These are phyloP conservation scores for Plasmodium malariae DNA, from an alignment of 169 alveolate species.

Conservation along the genomic window DNA sequence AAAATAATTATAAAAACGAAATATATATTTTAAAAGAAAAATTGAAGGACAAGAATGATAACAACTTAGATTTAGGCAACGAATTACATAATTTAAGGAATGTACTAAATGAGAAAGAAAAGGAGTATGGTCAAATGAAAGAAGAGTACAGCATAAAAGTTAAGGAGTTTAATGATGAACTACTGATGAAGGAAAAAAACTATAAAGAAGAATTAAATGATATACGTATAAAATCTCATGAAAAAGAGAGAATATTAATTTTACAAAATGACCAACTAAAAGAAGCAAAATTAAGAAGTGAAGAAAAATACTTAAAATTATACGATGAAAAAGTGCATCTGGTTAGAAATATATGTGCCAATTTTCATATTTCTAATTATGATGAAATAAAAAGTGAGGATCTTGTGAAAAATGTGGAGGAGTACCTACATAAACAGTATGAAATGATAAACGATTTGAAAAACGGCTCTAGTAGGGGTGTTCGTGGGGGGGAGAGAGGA, in stretches of 20 bases:
- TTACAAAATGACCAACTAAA: conserved; percentile 32
- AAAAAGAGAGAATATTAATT: conserved; percentile 20
- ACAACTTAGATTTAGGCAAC: neutral
- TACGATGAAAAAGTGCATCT: conserved; percentile 14
- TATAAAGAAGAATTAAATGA: conserved; percentile 43
- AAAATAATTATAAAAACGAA: conserved; percentile 44
- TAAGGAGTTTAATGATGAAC: conserved; percentile 7
- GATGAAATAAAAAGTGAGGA: conserved; percentile 26
- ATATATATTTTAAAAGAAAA: conserved; percentile 17
- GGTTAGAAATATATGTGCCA: conserved; percentile 21
- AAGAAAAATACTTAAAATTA: conserved; percentile 31
- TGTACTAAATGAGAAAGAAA: conserved; percentile 10
- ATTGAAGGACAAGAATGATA: conserved; percentile 15
- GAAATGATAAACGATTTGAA: neutral
- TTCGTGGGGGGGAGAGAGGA: neutral
- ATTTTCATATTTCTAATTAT: conserved; percentile 4
- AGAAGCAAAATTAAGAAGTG: conserved; percentile 16
- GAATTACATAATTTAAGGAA: conserved; percentile 15
- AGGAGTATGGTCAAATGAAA: conserved; percentile 4
- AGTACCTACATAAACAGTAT: conserved; percentile 3
- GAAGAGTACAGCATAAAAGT: conserved; percentile 27
- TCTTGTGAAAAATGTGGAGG: conserved; percentile 4
- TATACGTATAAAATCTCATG: conserved; percentile 17
- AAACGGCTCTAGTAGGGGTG: neutral
- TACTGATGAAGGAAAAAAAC: neutral